phyloP scores from a whole-genome alignment of 495 filamentous ascomycete genomes.

The Penicillium desertorum region DNA sequence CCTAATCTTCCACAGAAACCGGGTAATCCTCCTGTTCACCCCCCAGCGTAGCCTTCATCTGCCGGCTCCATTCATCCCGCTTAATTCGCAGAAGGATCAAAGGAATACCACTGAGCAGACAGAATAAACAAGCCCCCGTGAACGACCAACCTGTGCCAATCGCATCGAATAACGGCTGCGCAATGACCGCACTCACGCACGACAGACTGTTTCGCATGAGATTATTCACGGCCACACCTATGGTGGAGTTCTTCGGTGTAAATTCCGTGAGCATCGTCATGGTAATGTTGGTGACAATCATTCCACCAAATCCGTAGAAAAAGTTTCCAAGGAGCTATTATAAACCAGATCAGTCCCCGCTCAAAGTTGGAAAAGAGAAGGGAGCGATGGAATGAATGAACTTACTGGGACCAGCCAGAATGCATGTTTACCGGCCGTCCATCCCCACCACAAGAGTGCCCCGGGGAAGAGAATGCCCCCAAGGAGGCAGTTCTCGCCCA shows the following conservation, averaged over 20 bases:
- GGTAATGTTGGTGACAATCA: not conserved
- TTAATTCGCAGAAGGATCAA: not conserved
- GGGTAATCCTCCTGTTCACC: not conserved
- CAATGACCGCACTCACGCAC: not conserved
- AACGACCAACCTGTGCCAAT: not conserved
- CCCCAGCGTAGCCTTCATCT: not conserved
- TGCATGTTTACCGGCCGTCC: not conserved
- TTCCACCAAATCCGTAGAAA: not conserved
- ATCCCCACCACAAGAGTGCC: not conserved
- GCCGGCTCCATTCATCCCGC: not conserved
- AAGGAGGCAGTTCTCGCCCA: not conserved
- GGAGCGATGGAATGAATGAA: not conserved
- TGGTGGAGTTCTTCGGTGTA: not conserved
- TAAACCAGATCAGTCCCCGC: not conserved
- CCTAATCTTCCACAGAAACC: not conserved
- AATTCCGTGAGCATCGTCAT: not conserved
- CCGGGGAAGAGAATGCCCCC: not conserved
- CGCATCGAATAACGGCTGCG: not conserved
- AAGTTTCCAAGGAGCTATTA: not conserved
- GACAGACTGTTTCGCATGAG: not conserved
- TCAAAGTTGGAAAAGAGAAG: not conserved
- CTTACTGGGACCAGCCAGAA: not conserved
- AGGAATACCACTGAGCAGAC: not conserved
- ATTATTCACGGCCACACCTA: not conserved
- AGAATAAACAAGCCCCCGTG: not conserved